Percentiles rank a stretch among this genome's conserved stretches.
Conservation (phyloP, 441 rosid species). For the Eutrema salsugineum region DNA sequence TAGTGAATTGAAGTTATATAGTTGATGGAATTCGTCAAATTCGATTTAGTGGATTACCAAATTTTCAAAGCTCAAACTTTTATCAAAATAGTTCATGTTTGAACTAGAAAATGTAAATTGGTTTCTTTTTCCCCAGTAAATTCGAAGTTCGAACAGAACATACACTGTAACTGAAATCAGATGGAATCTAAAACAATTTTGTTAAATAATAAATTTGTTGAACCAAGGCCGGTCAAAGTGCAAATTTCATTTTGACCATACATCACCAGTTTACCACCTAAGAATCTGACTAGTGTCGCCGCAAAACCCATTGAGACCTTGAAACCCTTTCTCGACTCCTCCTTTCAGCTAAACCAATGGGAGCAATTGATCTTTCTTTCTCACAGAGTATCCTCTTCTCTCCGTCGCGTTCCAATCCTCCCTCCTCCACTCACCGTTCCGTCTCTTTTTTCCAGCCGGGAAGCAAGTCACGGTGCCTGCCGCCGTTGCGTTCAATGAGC, state of each 20-base stretch:
- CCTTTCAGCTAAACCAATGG: conserved; percentile 12
- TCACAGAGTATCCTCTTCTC: conserved; percentile 21
- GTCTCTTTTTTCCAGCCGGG: conserved; percentile 11
- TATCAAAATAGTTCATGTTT: not conserved
- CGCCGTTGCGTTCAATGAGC: conserved; percentile 43
- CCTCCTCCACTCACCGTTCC: conserved; percentile 10
- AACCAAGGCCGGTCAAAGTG: conserved; percentile 16
- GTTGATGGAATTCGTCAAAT: not conserved
- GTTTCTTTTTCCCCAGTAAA: not conserved
- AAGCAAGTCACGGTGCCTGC: conserved; percentile 30
- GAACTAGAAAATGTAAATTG: not conserved
- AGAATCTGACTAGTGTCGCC: conserved; percentile 8
- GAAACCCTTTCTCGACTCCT: conserved; percentile 10
- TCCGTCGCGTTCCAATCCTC: conserved; percentile 6
- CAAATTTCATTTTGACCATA: not conserved
- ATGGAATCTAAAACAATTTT: not conserved
- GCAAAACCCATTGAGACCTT: not conserved
- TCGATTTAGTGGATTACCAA: not conserved
- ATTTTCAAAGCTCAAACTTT: not conserved
- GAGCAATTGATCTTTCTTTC: conserved; percentile 21
- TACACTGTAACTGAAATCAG: not conserved
- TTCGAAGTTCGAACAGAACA: not conserved
- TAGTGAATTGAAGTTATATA: not conserved
- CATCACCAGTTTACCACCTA: not conserved
- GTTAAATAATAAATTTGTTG: not conserved